Evolutionary conservation across 192 early-diverging fungal species (phyloP).

Genomic region (Mycoemilia scoparia): DNA sequence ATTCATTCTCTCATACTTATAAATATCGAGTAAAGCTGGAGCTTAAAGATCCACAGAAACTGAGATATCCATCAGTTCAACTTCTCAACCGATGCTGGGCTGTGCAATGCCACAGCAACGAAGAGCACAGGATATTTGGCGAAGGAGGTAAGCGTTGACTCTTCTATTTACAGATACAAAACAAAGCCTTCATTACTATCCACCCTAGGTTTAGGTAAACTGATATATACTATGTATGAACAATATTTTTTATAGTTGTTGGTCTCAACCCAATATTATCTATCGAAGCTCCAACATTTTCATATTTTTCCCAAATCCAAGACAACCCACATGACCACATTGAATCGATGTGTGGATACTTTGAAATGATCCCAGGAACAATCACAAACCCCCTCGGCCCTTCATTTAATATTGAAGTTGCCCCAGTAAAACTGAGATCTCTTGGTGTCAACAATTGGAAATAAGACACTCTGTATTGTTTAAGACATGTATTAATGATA

Average conservation of each 20-base stretch:
- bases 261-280: conserved; percentile 16
- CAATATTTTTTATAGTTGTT: conserved; percentile 10
- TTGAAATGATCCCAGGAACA: conserved; percentile 21
- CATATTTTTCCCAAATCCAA: conserved; percentile 17
- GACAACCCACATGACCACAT: conserved; percentile 9
- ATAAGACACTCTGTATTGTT: no score
- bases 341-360: conserved; percentile 10
- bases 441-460: no score
- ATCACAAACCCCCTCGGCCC: conserved; percentile 13
- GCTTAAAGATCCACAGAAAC: conserved; percentile 4
- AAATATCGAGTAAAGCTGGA: conserved; percentile 23
- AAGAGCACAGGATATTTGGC: no score
- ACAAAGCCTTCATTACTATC: no score
- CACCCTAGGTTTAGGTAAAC: no score
- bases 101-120: conserved; percentile 7
- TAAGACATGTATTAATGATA: no score
- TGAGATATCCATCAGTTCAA: conserved; percentile 11
- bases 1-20: conserved; percentile 9
- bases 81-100: conserved; percentile 16
- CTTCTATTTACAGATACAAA: no score
- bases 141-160: no score
- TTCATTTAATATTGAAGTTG: no score
- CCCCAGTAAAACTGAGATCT: no score
- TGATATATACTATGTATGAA: conserved; percentile 6
- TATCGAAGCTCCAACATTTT: conserved; percentile 6